These are phyloP conservation scores for Globisporangium alternatum DNA, from an alignment of 352 stramenopile species.

Conservation along the genomic window DNA sequence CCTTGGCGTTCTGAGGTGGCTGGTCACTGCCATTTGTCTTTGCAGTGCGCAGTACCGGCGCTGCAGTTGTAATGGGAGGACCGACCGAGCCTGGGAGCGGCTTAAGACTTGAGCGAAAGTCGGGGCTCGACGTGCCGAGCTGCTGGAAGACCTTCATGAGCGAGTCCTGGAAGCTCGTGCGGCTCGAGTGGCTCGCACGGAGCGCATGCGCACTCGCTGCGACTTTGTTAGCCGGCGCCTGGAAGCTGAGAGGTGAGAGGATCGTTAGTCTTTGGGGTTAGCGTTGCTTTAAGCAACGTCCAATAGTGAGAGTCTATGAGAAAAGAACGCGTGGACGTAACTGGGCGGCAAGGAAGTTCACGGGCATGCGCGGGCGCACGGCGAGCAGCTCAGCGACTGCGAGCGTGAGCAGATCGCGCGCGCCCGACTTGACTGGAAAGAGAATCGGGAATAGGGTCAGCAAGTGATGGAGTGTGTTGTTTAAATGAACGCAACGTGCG, in stretches of 20 bases:
- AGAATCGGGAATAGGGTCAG: neutral
- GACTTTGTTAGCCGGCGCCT: conserved; percentile 10
- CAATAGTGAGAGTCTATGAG: neutral
- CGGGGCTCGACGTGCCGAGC: neutral
- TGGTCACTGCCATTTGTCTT: neutral
- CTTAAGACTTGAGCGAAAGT: conserved; percentile 3
- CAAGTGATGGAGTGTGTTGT: neutral
- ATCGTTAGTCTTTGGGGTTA: neutral
- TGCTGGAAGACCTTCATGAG: conserved; percentile 7
- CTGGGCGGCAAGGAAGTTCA: conserved; percentile 17
- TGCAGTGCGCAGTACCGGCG: neutral
- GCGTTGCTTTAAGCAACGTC: neutral
- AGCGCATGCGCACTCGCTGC: neutral
- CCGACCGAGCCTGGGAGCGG: neutral
- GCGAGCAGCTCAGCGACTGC: conserved; percentile 13
- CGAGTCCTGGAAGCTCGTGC: conserved; percentile 8
- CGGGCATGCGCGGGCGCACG: conserved; percentile 4
- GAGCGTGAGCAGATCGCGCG: conserved; percentile 11
- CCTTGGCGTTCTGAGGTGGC: neutral
- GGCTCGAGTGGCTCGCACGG: conserved; percentile 4
- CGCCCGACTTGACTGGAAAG: conserved; percentile 11
- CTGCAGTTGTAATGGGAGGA: neutral
- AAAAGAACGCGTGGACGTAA: neutral
- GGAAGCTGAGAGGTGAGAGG: conserved; percentile 8
- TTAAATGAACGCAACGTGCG: neutral